Conservation (phyloP, 352 stramenopile species). For the Pythium dissotocum region DNA sequence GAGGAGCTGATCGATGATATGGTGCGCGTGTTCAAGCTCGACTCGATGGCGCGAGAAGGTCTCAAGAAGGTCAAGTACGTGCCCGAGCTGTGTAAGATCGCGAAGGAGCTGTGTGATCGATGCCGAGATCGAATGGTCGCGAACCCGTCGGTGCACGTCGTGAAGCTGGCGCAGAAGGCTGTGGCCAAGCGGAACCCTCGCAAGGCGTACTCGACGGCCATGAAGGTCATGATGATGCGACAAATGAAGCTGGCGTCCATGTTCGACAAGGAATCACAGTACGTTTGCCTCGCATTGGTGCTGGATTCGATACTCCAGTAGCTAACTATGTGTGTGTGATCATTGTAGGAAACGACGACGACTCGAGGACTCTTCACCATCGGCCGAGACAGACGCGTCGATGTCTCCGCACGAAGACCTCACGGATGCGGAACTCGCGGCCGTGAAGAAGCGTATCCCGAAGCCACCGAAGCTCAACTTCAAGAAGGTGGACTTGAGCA, state of each 20-base stretch:
- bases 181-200: slow-evolving; percentile 71
- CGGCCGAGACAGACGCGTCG: slow-evolving; percentile 63
- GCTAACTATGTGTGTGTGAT: neutral
- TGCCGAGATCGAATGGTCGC: slow-evolving; percentile 80
- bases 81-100: slow-evolving; percentile 70
- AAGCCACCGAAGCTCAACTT: slow-evolving; percentile 83
- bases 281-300: slow-evolving; percentile 33
- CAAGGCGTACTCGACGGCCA: slow-evolving; percentile 80
- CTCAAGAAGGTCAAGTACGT: slow-evolving; percentile 61
- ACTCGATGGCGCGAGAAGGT: slow-evolving; percentile 76
- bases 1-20: slow-evolving; percentile 62
- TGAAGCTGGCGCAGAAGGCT: slow-evolving; percentile 79
- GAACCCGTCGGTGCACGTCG: slow-evolving; percentile 81
- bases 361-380: slow-evolving; percentile 59
- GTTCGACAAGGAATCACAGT: slow-evolving; percentile 73
- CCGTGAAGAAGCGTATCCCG: slow-evolving; percentile 77
- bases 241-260: slow-evolving; percentile 81
- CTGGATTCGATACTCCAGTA: neutral
- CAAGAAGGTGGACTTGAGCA: slow-evolving; percentile 84
- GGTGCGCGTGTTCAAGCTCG: slow-evolving; percentile 72
- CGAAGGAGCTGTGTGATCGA: slow-evolving; percentile 74
- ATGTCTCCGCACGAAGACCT: slow-evolving; percentile 69
- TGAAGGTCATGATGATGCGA: slow-evolving; percentile 87
- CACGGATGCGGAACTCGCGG: slow-evolving; percentile 78
- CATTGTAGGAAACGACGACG: slow-evolving; percentile 72